Evolutionary conservation across 345 rosid species (phyloP), one percentile per base, ranked within the genome.

Genomic region (Eutrema heterophyllum): DNA sequence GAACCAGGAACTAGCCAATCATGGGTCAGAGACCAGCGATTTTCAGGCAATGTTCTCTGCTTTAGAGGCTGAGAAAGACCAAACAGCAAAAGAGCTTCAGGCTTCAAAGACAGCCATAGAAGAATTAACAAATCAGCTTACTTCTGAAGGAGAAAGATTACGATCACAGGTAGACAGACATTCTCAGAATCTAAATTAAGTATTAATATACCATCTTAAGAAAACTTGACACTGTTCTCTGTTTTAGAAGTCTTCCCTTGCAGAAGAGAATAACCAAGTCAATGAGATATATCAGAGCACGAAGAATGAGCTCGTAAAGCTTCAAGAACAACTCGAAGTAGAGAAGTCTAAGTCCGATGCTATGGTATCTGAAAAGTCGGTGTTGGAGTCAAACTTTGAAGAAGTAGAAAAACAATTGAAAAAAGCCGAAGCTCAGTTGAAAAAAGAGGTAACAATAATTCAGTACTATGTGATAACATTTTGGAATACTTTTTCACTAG

Each of bases 231-330:
- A 15, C 11, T 61, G 2, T 68, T 9, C 5, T 26, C 14, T 80
- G 58, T 66, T 72, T 16, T 83, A 95, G 99, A 84, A 92, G 14
- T 81, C 84, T 64, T 87, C 92, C 2, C 79, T 87, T 24, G 75
- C 72, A 88, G 94, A 90, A 79, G 97, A 88, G 84, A 86, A 84
- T 59, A 85, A 78, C 71, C 82, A 80, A 71, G 89, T 90, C 18
- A 87, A 82, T 66, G 93, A 88, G 81, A 77, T 86, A 26, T 71
- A 85, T 63, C 85, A 83, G 27, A 83, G 80, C 74, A 73, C 91
- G 24, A 90, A 85, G 84, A 82, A 72, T 49, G 97, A 92, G 73
- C 91, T 87, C 24, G 45, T 61, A 59, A 86, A 85, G 86, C 88
- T 87, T 67, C 85, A 92, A 72, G 93, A 73, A 79, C 79, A 83